These are phyloP conservation scores for Calocybe gangraenosa DNA, from an alignment of 768 basidiomycete species.

Conservation along the genomic window DNA sequence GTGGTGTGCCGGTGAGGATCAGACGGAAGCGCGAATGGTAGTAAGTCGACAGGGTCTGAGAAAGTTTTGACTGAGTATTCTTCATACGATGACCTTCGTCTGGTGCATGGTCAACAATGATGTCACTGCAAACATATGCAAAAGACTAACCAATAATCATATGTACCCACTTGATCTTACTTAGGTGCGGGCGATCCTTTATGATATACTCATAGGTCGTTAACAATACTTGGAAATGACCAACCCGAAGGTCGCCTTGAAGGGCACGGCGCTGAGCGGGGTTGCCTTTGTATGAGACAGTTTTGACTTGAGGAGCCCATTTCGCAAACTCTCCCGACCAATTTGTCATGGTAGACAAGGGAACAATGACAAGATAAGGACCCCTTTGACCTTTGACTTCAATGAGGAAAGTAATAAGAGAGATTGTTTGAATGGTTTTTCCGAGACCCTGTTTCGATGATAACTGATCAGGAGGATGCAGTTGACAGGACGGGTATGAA, in stretches of 20 bases:
- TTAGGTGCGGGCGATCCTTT: constrained; percentile 87
- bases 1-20: constrained; percentile 92
- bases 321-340: constrained; percentile 97
- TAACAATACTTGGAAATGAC: constrained; percentile 86
- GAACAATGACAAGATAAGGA: constrained; percentile 93
- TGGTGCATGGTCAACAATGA: constrained; percentile 20
- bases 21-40: constrained; percentile 92
- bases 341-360: constrained; percentile 94
- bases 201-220: constrained; percentile 98
- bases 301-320: constrained; percentile 84
- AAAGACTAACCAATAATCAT: constrained; percentile 83
- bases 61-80: constrained; percentile 86
- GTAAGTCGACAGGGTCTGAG: constrained; percentile 85
- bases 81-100: constrained; percentile 99
- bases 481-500: constrained; percentile 5
- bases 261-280: constrained; percentile 76
- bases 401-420: constrained; percentile 91
- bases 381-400: constrained; percentile 88
- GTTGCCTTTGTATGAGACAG: constrained; percentile 88
- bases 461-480: constrained; percentile 9
- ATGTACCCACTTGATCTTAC: constrained; percentile 93
- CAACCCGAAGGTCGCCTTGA: constrained; percentile 71
- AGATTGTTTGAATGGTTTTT: constrained; percentile 94
- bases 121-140: background rate
- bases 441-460: constrained; percentile 83